Conservation (phyloP, 306 rosid genomes). For the Sindora glabra region DNA sequence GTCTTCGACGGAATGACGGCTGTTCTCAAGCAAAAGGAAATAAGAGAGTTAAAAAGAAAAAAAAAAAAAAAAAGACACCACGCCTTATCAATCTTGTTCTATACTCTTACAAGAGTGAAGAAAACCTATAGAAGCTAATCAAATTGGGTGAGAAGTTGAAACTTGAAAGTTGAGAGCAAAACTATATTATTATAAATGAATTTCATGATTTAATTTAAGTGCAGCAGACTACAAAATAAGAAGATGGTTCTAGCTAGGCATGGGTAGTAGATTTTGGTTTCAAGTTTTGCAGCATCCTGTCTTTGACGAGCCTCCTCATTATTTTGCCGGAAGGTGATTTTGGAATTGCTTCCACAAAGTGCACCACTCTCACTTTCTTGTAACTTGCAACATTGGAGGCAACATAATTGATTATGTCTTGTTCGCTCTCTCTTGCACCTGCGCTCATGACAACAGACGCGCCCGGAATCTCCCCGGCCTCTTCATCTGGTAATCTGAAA, state of each 20-base stretch:
- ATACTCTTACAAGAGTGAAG: not conserved
- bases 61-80: not conserved
- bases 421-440: slow-evolving; percentile 57
- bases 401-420: slow-evolving; percentile 57
- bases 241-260: not conserved
- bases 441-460: slow-evolving; percentile 66
- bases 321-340: slow-evolving; percentile 92
- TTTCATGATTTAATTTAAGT: no score
- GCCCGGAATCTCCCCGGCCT: slow-evolving; percentile 89
- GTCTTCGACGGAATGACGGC: slow-evolving; percentile 9
- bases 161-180: not conserved
- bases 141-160: no score
- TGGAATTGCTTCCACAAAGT: slow-evolving; percentile 69
- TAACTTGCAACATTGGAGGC: slow-evolving; percentile 73
- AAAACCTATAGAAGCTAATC: not conserved
- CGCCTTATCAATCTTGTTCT: not conserved
- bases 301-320: slow-evolving; percentile 75
- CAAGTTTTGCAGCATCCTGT: slow-evolving; percentile 41
- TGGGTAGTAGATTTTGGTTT: slow-evolving; percentile 18
- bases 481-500: slow-evolving; percentile 71
- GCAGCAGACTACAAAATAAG: no score
- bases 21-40: slow-evolving; percentile 24
- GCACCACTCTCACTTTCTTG: slow-evolving; percentile 76
- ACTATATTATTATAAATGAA: no score
- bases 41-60: slow-evolving; percentile 1